Conservation (phyloP, 495 filamentous ascomycete species). For the Penicillium waksmanii region DNA sequence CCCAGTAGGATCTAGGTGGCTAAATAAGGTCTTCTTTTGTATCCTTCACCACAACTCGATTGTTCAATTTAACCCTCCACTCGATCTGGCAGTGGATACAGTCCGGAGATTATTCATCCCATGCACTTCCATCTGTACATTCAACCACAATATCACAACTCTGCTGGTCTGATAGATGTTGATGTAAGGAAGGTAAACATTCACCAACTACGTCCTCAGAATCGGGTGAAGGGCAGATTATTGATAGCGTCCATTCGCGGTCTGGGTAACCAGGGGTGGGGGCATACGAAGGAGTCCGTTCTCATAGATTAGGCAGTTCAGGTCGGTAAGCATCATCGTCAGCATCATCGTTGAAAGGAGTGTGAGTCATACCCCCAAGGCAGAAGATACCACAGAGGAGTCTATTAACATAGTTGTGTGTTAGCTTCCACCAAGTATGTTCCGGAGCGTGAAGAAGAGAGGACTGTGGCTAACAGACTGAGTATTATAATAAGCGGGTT, state of each 20-base stretch:
- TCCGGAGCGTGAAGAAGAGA: no score
- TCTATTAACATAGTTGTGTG: no score
- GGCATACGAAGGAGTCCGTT: slow-evolving; percentile 27
- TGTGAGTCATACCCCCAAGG: no score
- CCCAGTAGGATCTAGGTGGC: slow-evolving; percentile 26
- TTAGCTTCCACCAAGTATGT: no score
- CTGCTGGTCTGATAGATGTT: slow-evolving; percentile 15
- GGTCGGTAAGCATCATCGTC: no score
- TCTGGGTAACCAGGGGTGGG: no score
- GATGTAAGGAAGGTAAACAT: not conserved
- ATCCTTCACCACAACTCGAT: slow-evolving; percentile 34
- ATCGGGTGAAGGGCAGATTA: slow-evolving; percentile 10
- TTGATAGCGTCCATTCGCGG: slow-evolving; percentile 23
- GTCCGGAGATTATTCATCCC: slow-evolving; percentile 36
- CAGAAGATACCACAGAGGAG: no score
- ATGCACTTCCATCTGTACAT: slow-evolving; percentile 29
- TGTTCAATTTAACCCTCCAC: no score
- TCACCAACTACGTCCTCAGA: not conserved
- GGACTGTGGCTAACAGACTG: no score
- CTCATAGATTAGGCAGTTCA: no score
- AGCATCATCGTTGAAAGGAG: no score
- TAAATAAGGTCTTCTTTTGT: slow-evolving; percentile 35
- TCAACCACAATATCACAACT: not conserved
- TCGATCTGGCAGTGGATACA: slow-evolving; percentile 39
- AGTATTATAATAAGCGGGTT: no score